Conservation (phyloP, 2,329 filamentous ascomycete genomes). For the Sporothrix inflata region DNA sequence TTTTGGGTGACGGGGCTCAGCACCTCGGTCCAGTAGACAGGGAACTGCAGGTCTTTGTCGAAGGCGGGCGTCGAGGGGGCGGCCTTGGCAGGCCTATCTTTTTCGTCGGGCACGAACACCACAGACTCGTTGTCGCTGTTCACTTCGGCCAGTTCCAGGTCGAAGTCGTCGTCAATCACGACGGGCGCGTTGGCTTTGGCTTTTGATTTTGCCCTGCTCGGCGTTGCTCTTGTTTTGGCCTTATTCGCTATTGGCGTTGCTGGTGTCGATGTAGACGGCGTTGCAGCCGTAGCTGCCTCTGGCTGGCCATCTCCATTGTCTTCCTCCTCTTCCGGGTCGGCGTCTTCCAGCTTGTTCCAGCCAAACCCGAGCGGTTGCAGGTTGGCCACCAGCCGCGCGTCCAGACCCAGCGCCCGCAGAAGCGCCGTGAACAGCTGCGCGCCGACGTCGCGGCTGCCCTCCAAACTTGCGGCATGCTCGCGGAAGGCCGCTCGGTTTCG, state of each 20-base stretch:
- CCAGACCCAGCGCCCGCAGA: slow-evolving; percentile 76
- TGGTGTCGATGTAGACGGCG: slow-evolving; percentile 32
- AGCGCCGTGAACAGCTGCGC: slow-evolving; percentile 89
- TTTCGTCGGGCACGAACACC: slow-evolving; percentile 56
- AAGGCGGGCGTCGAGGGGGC: slow-evolving; percentile 45
- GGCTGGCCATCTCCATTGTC: slow-evolving; percentile 29
- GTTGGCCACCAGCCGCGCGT: slow-evolving; percentile 81
- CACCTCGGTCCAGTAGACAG: slow-evolving; percentile 92
- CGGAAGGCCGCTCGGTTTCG: slow-evolving; percentile 69
- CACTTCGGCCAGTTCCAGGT: slow-evolving; percentile 53
- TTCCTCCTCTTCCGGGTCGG: slow-evolving; percentile 54
- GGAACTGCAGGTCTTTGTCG: slow-evolving; percentile 78
- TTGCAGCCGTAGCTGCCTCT: neutral
- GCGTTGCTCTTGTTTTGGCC: neutral
- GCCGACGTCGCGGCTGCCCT: slow-evolving; percentile 84
- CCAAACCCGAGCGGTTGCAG: slow-evolving; percentile 87
- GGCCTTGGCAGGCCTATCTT: slow-evolving; percentile 35
- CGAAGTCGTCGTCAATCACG: slow-evolving; percentile 30
- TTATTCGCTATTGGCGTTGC: neutral
- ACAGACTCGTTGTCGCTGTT: slow-evolving; percentile 63
- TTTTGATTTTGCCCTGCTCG: neutral
- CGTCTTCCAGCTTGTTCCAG: slow-evolving; percentile 86
- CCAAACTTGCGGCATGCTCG: slow-evolving; percentile 66
- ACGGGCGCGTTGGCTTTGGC: neutral
- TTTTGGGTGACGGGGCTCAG: slow-evolving; percentile 79